Evolutionary conservation across 1,284 basidiomycete genomes (phyloP).

Genomic region (Moniliophthora roreri): DNA sequence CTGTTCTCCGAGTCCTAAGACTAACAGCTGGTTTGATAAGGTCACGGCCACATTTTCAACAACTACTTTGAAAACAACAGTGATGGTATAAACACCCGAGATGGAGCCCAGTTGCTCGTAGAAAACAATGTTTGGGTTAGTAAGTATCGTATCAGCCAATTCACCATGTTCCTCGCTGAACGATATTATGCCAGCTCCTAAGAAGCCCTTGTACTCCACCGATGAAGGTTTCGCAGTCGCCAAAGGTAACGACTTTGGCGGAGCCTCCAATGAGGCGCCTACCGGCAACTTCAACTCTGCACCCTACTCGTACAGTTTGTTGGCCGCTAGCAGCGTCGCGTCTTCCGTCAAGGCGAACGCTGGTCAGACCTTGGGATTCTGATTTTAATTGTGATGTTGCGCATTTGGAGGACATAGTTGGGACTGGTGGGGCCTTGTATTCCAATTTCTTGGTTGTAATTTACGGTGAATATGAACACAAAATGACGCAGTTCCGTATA

Average conservation of each 20-base stretch:
- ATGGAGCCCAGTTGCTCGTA: conserved; percentile 45
- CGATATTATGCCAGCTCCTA: conserved; percentile 22
- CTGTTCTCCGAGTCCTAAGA: background rate
- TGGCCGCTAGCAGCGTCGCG: conserved; percentile 27
- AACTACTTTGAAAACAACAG: conserved; percentile 37
- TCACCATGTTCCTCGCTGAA: background rate
- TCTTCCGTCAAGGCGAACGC: conserved; percentile 30
- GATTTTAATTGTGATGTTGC: no score
- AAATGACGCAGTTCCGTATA: no score
- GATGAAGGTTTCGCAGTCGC: conserved; percentile 43
- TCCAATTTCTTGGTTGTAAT: no score
- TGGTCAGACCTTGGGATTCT: conserved; percentile 40
- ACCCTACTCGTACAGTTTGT: conserved; percentile 37
- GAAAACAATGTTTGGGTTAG: conserved; percentile 46
- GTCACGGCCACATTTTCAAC: conserved; percentile 48
- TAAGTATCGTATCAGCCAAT: conserved; percentile 14
- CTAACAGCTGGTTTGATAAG: background rate
- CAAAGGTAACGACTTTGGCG: conserved; percentile 32
- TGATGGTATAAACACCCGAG: conserved; percentile 51
- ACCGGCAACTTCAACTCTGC: conserved; percentile 28
- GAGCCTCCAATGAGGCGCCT: conserved; percentile 8
- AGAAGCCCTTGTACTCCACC: conserved; percentile 41
- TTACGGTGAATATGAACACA: no score
- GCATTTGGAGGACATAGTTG: no score
- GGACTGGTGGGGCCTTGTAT: no score